phyloP scores from a whole-genome alignment of 768 basidiomycete species.

The Tephrocybe sp. region DNA sequence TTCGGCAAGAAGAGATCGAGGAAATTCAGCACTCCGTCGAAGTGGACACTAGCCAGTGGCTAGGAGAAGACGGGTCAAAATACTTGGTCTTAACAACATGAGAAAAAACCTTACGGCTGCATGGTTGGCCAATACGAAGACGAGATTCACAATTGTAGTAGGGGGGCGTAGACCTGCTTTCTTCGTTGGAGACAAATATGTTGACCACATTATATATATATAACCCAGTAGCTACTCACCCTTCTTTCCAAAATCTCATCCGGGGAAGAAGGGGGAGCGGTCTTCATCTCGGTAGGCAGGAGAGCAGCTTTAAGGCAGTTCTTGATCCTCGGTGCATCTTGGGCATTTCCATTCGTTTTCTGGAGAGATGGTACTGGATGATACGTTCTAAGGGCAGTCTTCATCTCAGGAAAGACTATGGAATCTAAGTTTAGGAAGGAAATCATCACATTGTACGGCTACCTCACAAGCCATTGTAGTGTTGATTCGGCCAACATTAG shows the following conservation, averaged over 20 bases:
- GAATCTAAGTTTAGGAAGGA: slow-evolving; percentile 16
- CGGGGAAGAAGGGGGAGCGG: slow-evolving; percentile 68
- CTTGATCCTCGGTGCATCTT: slow-evolving; percentile 91
- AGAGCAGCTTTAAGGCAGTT: slow-evolving; percentile 84
- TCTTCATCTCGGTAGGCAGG: slow-evolving; percentile 66
- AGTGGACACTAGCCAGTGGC: slow-evolving; percentile 68
- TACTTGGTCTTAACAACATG: not conserved
- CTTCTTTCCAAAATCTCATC: slow-evolving; percentile 69
- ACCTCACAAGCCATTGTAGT: slow-evolving; percentile 86
- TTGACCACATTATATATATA: too few relatives aligned
- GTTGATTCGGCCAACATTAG: slow-evolving; percentile 90
- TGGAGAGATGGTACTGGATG: slow-evolving; percentile 90
- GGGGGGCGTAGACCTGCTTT: slow-evolving; percentile 66
- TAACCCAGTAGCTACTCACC: too few relatives aligned
- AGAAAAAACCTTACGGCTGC: slow-evolving; percentile 55
- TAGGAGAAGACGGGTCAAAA: slow-evolving; percentile 22
- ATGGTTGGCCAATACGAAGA: slow-evolving; percentile 82
- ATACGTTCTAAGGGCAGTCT: slow-evolving; percentile 85
- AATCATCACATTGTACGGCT: slow-evolving; percentile 5
- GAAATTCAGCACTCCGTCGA: slow-evolving; percentile 73
- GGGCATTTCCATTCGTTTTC: slow-evolving; percentile 84
- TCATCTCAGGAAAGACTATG: slow-evolving; percentile 93
- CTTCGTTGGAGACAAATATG: too few relatives aligned
- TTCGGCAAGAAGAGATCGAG: slow-evolving; percentile 81
- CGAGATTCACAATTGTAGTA: slow-evolving; percentile 83